These are phyloP conservation scores for Cornus suecica DNA, from an alignment of 148 eudicot species.

Conservation along the genomic window DNA sequence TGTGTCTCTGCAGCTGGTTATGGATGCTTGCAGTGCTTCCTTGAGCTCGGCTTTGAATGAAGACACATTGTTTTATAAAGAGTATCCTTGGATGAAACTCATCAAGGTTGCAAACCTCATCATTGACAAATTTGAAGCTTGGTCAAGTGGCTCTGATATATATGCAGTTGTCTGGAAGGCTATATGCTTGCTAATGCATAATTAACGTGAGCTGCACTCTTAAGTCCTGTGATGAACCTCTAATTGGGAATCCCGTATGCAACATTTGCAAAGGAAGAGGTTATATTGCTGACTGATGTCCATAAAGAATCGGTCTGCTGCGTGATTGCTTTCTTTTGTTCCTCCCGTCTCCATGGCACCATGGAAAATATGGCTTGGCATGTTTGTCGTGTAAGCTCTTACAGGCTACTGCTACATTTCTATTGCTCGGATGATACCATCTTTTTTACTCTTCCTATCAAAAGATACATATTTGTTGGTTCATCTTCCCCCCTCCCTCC, in stretches of 20 bases:
- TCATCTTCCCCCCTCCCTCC: no score
- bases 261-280: neutral
- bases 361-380: neutral
- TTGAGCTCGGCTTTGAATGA: neutral
- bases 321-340: neutral
- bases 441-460: no score
- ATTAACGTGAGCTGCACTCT: neutral
- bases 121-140: neutral
- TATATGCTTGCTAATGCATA: neutral
- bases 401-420: neutral
- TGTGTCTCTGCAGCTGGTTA: conserved; percentile 5
- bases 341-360: neutral
- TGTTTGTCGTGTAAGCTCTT: neutral
- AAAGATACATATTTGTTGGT: no score
- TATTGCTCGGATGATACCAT: neutral
- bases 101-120: neutral
- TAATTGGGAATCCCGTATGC: neutral
- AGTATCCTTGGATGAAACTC: neutral
- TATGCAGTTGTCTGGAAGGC: neutral
- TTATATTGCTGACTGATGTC: neutral
- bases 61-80: neutral
- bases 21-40: neutral
- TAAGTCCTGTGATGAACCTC: conserved; percentile 1
- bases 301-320: neutral
- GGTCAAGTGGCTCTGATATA: neutral